These are phyloP conservation scores for Mycena galopus DNA, from an alignment of 768 basidiomycete species.

Conservation along the genomic window DNA sequence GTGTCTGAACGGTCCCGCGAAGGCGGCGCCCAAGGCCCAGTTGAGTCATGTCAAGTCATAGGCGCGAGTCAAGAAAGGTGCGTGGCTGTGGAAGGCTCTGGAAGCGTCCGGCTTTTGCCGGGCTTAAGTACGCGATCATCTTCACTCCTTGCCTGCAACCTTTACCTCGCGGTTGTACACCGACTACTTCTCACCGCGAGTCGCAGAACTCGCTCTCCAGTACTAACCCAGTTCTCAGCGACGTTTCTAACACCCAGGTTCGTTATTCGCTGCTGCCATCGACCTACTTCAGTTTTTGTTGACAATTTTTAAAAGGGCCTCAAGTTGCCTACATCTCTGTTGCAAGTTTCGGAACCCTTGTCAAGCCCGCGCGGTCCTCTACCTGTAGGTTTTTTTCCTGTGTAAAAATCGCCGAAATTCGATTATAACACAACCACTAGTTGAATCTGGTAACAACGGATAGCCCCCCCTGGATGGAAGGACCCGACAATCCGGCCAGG, in stretches of 20 bases:
- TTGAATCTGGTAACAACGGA: conserved; percentile 23
- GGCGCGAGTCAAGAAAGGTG: too few relatives aligned
- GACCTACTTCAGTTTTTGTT: neutral
- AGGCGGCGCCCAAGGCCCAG: too few relatives aligned
- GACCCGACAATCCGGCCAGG: conserved; percentile 34
- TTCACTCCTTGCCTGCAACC: neutral
- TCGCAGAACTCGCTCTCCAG: neutral
- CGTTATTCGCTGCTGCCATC: conserved; percentile 1
- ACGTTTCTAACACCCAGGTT: conserved; percentile 9
- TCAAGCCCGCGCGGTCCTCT: neutral
- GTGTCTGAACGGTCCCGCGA: too few relatives aligned
- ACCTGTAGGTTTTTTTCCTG: conserved; percentile 5
- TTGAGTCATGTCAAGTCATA: too few relatives aligned
- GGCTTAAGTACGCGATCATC: too few relatives aligned
- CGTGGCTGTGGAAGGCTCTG: too few relatives aligned
- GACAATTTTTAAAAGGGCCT: neutral
- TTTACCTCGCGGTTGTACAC: neutral
- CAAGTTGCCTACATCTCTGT: neutral
- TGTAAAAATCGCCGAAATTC: neutral
- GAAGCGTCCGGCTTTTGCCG: too few relatives aligned
- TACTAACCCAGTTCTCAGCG: neutral
- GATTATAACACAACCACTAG: neutral
- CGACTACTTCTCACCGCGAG: neutral
- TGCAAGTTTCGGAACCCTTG: neutral
- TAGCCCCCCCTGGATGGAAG: conserved; percentile 30